These are phyloP conservation scores for Capronia coronata DNA, from an alignment of 2,329 filamentous ascomycete genomes.

Conservation along the genomic window DNA sequence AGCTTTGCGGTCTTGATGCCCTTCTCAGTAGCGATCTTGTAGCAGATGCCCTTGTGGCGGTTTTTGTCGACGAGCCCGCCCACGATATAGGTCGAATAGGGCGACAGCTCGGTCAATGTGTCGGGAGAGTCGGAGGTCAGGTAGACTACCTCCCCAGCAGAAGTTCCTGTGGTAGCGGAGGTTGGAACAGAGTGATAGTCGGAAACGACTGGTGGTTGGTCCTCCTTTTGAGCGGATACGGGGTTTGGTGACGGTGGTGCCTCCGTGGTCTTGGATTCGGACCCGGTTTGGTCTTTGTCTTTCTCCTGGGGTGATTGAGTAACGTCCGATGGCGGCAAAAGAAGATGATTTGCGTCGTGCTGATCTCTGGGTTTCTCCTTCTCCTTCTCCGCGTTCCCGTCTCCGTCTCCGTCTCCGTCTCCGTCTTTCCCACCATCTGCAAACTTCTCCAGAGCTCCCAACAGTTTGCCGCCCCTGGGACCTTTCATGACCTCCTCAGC, in stretches of 20 bases:
- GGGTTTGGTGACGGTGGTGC: background rate
- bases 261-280: background rate
- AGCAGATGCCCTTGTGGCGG: slow-evolving; percentile 88
- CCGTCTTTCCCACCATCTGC: background rate
- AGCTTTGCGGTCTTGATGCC: slow-evolving; percentile 76
- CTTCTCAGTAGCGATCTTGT: slow-evolving; percentile 66
- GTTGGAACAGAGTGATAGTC: background rate
- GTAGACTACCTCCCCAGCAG: slow-evolving; percentile 67
- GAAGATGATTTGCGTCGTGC: background rate
- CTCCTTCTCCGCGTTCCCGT: too few species aligned
- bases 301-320: slow-evolving; percentile 8
- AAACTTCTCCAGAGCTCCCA: slow-evolving; percentile 47
- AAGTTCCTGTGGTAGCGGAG: background rate
- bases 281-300: background rate
- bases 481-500: slow-evolving; percentile 63
- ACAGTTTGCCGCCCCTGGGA: slow-evolving; percentile 50
- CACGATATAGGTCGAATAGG: slow-evolving; percentile 85
- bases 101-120: slow-evolving; percentile 73
- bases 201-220: background rate
- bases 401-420: background rate
- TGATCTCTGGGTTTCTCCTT: background rate
- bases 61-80: slow-evolving; percentile 95
- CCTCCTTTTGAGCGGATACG: background rate
- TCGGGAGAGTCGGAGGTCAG: slow-evolving; percentile 86
- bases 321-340: background rate